Base-by-base conservation (phyloP, 257 asterid species). In the Penstemon davidsonii region DNA sequence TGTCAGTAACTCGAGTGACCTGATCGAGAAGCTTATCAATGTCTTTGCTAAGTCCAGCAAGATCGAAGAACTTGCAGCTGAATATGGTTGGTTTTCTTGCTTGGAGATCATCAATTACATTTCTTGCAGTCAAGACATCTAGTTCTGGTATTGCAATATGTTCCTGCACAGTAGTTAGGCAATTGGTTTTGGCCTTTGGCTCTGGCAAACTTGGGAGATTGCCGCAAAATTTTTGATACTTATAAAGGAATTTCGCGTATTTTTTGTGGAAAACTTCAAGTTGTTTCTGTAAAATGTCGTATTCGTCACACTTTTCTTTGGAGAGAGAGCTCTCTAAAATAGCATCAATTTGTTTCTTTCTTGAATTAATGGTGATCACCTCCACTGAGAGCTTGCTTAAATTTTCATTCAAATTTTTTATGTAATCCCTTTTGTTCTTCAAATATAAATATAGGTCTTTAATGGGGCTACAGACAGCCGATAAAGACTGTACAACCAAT, bases 51-150 rank as follows among this genome's bases (percentile, higher is more conserved):
- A 73, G 61, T 3, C 38, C 7, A 2, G 77, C 73, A 25, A 73
- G 77, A 8, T 15, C 43, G 58, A 60, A 73, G 67, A 73, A 73
- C 40, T 73, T 65, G 11, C 7, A 37, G 6, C 68, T 73, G 44
- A 42, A 4, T 67, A 64, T 66, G 63, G 77, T 66, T 3, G 76
- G 76, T 25, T 71, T 62, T 44, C 43, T 8, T 41, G 40, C 3
- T 38, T 62, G 63, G 36, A 58, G 38, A 0, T n/a, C 37, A 0
- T 42, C 50, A 36, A 73, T 58, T 25, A 59, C 25, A 7, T 2
- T 41, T 19, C 10, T 25, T 39, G 44, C 46, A 25, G 37, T 64
- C 39, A 44, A 43, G 50, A 39, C 19, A 45, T 71, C 64, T 4
- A 5, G n/a, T n/a, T n/a, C n/a, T n/a, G n/a, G n/a, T n/a, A n/a